Base-by-base conservation (phyloP, 768 basidiomycete species). In the Termitomyces eurrhizus region DNA sequence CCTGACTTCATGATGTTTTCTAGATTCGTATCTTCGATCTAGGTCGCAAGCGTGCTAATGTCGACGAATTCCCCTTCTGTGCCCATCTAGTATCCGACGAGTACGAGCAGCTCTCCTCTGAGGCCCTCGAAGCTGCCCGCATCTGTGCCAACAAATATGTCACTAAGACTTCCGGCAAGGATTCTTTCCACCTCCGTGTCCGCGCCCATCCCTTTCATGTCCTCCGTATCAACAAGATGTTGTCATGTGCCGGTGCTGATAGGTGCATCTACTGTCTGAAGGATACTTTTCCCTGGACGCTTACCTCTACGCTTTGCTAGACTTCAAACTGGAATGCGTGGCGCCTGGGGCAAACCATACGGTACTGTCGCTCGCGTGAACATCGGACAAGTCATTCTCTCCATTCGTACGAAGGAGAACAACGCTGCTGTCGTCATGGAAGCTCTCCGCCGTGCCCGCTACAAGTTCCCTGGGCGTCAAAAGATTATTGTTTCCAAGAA, bases 61-160 rank as follows among this genome's bases (percentile, higher is more conserved):
- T 98, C 65, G 94, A 98, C 77, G 96, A 98, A 73, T 98, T 98
- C 84, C 95, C 95, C 62, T 98, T 92, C 87, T 94, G 93, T 75
- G 88, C 85, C 74, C 95, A 97, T 74, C 84, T 98, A 58, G 96
- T 98, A 60, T 98, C 95, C 55, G 94, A 98, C 70, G 96, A 98
- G 78, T 97, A 96, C 74, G 95, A 99, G 74, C 95, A 99, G 72
- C 83, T 98, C 48, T 95, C 93, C 14, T 89, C 87, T 41, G 95
- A 98, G 75, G 95, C 95, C 16, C 88, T 98, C 56, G 96, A 99
- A 79, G 95, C 96, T 18, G 95, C 95, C 56, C 95, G 95, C 77
- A 99, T 99, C 64, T 98, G 96, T 73, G 94, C 94, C 75, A 98
- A 98, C 92, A 98, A 98, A 79, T 98, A 98, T 75, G 90, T 98